Conservation (phyloP, 345 rosid species). For the Microthlaspi erraticum region DNA sequence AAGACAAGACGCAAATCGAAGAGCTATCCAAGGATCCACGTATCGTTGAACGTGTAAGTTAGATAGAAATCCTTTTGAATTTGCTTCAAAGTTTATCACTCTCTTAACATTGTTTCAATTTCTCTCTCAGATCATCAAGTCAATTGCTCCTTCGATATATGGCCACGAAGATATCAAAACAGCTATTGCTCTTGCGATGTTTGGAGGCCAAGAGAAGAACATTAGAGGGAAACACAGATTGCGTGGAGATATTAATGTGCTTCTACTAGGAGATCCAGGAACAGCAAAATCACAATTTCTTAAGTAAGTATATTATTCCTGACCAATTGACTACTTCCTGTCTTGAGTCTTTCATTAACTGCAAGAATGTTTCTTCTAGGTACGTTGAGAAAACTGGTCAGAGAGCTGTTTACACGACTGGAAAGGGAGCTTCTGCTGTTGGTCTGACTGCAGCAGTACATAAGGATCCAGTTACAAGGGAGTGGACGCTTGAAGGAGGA, state of each 20-base stretch:
- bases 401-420: conserved; percentile 98
- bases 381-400: conserved; percentile 98
- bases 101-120: conserved; percentile 17
- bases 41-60: conserved; percentile 85
- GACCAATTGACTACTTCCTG: neutral
- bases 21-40: conserved; percentile 87
- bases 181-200: conserved; percentile 93
- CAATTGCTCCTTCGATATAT: conserved; percentile 95
- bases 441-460: conserved; percentile 99
- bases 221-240: conserved; percentile 90
- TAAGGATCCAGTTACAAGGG: conserved; percentile 98
- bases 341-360: conserved; percentile 20
- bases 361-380: conserved; percentile 46
- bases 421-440: conserved; percentile 99
- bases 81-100: neutral
- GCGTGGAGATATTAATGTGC: conserved; percentile 94
- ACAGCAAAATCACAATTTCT: conserved; percentile 98
- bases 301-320: conserved; percentile 58
- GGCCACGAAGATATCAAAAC: conserved; percentile 99
- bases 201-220: conserved; percentile 98
- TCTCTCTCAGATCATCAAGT: conserved; percentile 77
- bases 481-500: conserved; percentile 99
- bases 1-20: conserved; percentile 91
- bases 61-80: conserved; percentile 5
- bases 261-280: conserved; percentile 96